Evolutionary conservation across 495 filamentous ascomycete species (phyloP).

Genomic region (Podospora sp.): DNA sequence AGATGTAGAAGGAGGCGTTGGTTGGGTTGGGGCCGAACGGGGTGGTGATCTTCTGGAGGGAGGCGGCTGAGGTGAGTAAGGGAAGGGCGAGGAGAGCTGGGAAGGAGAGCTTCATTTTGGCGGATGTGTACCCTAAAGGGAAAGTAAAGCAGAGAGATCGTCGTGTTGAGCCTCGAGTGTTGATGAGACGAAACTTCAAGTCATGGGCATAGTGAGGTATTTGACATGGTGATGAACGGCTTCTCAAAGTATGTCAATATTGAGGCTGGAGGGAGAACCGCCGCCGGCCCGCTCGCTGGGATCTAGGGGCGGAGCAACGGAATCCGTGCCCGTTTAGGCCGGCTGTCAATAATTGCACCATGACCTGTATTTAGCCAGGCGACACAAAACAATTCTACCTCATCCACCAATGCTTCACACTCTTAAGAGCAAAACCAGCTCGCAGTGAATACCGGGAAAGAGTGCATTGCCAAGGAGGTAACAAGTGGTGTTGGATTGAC

Average conservation of each 20-base stretch:
- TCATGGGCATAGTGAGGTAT: too few relatives aligned
- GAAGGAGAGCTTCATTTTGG: background rate
- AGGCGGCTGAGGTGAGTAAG: conserved; percentile 25
- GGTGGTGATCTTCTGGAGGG: conserved; percentile 40
- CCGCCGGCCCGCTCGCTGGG: background rate
- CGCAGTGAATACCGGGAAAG: too few relatives aligned
- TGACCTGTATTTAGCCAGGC: background rate
- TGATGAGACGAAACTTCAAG: too few relatives aligned
- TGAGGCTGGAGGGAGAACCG: background rate
- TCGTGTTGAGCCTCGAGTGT: too few relatives aligned
- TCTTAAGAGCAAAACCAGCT: too few relatives aligned
- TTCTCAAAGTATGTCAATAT: background rate
- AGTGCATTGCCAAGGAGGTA: too few relatives aligned
- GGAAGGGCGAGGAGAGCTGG: conserved; percentile 2
- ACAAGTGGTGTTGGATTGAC: too few relatives aligned
- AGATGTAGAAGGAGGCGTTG: conserved; percentile 58
- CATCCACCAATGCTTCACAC: background rate
- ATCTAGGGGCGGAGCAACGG: conserved; percentile 4
- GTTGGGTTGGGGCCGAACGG: conserved; percentile 53
- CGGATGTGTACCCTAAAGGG: background rate
- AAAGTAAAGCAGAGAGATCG: too few relatives aligned
- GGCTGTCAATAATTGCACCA: background rate
- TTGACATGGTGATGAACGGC: background rate
- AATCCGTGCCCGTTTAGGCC: conserved; percentile 7
- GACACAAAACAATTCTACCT: background rate